Evolutionary conservation across 139 green algal species (phyloP).

Genomic region (Tetradesmus lagerheimii): DNA sequence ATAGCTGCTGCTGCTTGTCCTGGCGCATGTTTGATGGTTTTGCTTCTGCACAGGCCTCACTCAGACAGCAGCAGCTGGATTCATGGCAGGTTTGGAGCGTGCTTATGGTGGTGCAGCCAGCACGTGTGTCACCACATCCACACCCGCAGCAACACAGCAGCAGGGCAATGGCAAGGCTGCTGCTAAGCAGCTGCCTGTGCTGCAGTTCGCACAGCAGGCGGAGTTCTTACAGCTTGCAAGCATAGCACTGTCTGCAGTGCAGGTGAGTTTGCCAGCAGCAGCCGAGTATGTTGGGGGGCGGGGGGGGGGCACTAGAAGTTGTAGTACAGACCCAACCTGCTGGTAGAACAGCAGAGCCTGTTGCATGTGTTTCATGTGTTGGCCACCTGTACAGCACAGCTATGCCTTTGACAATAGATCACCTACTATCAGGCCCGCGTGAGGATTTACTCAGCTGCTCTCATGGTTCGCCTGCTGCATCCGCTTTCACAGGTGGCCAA

Average conservation of each 20-base stretch:
- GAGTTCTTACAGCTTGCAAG: not conserved
- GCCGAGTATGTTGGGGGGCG: not conserved
- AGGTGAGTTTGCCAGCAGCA: not conserved
- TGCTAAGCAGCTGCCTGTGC: not conserved
- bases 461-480: not conserved
- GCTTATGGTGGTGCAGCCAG: not conserved
- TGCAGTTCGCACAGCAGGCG: not conserved
- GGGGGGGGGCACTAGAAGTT: too few species aligned
- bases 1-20: not conserved
- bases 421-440: too few species aligned
- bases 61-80: slow-evolving; percentile 23
- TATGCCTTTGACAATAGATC: too few species aligned
- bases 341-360: not conserved
- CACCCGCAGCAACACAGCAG: slow-evolving; percentile 1
- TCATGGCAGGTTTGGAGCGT: not conserved
- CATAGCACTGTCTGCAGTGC: not conserved
- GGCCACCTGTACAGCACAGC: too few species aligned
- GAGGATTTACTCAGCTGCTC: too few species aligned
- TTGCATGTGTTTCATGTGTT: too few species aligned
- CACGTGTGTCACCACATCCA: not conserved
- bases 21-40: not conserved
- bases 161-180: not conserved
- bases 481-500: not conserved
- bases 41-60: not conserved
- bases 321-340: not conserved